Conservation (phyloP, 1,139 yeast species). For the Yamadazyma diddensiae region DNA sequence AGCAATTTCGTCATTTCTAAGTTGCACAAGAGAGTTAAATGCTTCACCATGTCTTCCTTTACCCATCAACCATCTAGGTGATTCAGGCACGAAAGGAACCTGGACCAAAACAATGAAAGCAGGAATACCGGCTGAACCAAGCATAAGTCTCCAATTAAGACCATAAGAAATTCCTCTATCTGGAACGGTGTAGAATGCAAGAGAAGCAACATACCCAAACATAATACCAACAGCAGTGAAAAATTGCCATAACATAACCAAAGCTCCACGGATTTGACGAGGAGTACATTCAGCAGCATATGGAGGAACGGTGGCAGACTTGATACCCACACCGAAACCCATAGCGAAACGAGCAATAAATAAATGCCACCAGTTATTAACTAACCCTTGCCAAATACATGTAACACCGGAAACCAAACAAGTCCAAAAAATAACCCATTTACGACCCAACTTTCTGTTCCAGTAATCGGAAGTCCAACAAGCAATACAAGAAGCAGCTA, state of each 20-base stretch:
- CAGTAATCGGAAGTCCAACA: slow-evolving; percentile 74
- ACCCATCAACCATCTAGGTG: slow-evolving; percentile 80
- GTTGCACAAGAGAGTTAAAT: slow-evolving; percentile 45
- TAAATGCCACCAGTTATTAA: slow-evolving; percentile 72
- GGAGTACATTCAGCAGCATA: slow-evolving; percentile 83
- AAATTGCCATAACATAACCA: slow-evolving; percentile 88
- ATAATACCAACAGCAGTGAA: slow-evolving; percentile 87
- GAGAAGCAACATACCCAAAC: slow-evolving; percentile 70
- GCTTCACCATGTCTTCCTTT: slow-evolving; percentile 59
- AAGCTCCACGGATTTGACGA: slow-evolving; percentile 69
- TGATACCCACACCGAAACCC: slow-evolving; percentile 81
- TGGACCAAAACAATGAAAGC: slow-evolving; percentile 64
- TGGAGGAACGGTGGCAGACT: slow-evolving; percentile 80
- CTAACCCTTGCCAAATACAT: slow-evolving; percentile 76
- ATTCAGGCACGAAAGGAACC: slow-evolving; percentile 72
- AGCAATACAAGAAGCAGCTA: slow-evolving; percentile 67
- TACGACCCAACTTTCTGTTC: slow-evolving; percentile 65
- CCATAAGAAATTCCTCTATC: slow-evolving; percentile 40
- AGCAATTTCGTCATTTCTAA: slow-evolving; percentile 52
- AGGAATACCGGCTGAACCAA: slow-evolving; percentile 75
- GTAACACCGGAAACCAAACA: slow-evolving; percentile 64
- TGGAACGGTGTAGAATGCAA: slow-evolving; percentile 50
- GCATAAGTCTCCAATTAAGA: slow-evolving; percentile 77
- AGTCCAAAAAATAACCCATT: slow-evolving; percentile 69
- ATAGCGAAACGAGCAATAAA: slow-evolving; percentile 69